phyloP scores from a whole-genome alignment of 352 stramenopile genomes.

The Pelagophyceae sp. region DNA sequence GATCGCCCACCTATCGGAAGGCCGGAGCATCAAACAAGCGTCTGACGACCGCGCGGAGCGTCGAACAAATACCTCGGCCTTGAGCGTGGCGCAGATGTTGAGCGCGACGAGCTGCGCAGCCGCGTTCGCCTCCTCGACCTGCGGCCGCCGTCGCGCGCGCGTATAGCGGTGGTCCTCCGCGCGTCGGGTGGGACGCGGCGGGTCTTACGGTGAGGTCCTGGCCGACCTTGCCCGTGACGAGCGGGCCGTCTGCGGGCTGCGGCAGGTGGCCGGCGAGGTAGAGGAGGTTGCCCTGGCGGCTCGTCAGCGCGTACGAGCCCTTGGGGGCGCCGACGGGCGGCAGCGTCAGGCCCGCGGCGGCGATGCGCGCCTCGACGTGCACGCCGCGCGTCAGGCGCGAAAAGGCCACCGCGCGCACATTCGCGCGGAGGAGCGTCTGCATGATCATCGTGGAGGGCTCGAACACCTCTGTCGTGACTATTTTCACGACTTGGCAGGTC shows the following conservation, averaged over 20 bases:
- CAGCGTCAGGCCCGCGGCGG: conserved; percentile 61
- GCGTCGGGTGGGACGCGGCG: neutral
- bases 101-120: conserved; percentile 73
- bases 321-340: conserved; percentile 67
- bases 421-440: too few relatives aligned
- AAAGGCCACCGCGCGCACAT: too few relatives aligned
- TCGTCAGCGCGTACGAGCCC: conserved; percentile 67
- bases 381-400: too few relatives aligned
- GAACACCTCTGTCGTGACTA: too few relatives aligned
- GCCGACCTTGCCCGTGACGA: conserved; percentile 75
- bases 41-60: neutral
- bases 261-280: conserved; percentile 69
- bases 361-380: neutral
- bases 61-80: conserved; percentile 53
- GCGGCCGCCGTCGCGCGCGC: conserved; percentile 34
- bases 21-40: neutral
- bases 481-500: too few relatives aligned
- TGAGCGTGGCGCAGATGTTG: conserved; percentile 76
- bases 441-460: too few relatives aligned
- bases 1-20: conserved; percentile 58
- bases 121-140: conserved; percentile 74
- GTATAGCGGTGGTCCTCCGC: neutral
- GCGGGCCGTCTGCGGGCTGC: conserved; percentile 53
- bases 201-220: conserved; percentile 40
- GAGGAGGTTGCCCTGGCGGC: conserved; percentile 63